Base-by-base conservation (phyloP, 2,329 filamentous ascomycete genomes). In the Fusarium aywerte region DNA sequence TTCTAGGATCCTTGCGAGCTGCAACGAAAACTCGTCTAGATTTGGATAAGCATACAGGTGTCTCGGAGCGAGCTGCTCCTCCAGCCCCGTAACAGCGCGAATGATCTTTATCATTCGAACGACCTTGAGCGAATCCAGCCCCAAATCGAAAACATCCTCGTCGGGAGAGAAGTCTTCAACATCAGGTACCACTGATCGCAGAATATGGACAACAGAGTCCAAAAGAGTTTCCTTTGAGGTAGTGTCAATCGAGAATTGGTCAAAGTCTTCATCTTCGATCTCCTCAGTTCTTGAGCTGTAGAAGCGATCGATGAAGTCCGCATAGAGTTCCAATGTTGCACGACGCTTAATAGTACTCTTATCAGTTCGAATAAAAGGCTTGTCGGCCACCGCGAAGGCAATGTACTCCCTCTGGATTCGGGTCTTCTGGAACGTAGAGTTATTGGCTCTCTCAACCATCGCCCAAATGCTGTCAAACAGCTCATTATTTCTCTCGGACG, bases 391-490 rank as follows among this genome's bases (percentile, higher is more conserved):
- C 0, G 53, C 31, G 6, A 59, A 59, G 2, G 53, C 53, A 9
- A 59, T 50, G 5, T 40, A 59, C 1, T 58, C 40, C 13, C 56
- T 21, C 6, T 40, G 56, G 0, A 59, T 44, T 0, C 53, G 40
- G 12, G 33, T 58, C 3, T 59, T 59, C 9, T 58, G 53, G 4
- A 59, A 59, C 3, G 53, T 58, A 1, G 53, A 58, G 11, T 25
- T 40, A 1, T 59, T 58, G 3, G 56, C 56, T 3, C 53, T 59
- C 23, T 59, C 56, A 0, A 58, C 13, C 2, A 36, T 42, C 0
- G 42, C 25, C 57, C 57, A 59, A 8, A 60, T 51, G 6, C 54
- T 60, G 7, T 59, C 57, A 2, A 60, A 51, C 7, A 59, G 9
- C 20, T 60, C 31, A 3, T 43, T 59, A 5, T 27, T 51, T 7